phyloP scores from a whole-genome alignment of 441 rosid genomes.

The Gossypium aridum region DNA sequence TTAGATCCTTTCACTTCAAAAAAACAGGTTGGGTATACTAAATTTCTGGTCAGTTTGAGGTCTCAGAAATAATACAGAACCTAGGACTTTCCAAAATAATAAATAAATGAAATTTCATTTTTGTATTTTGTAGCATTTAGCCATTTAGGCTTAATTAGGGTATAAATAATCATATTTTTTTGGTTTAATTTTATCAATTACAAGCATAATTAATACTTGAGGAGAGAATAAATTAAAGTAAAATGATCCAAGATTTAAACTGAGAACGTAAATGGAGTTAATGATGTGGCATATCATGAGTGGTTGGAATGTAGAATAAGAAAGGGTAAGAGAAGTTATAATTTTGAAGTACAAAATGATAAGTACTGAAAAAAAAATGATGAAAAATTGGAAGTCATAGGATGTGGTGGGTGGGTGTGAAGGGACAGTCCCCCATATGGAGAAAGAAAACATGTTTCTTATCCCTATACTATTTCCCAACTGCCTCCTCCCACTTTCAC shows the following conservation, averaged over 20 bases:
- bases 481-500: background rate
- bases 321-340: background rate
- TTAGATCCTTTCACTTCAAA: background rate
- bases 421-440: slow-evolving; percentile 14
- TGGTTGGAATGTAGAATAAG: too few relatives aligned
- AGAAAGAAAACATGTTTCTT: background rate
- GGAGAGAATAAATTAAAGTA: too few relatives aligned
- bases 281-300: too few relatives aligned
- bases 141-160: too few relatives aligned
- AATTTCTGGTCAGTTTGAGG: background rate
- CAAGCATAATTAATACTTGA: too few relatives aligned
- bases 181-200: too few relatives aligned
- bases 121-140: too few relatives aligned
- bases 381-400: background rate
- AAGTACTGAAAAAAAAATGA: too few relatives aligned
- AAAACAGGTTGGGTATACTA: background rate
- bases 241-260: too few relatives aligned
- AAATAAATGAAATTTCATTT: too few relatives aligned
- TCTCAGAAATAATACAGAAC: background rate
- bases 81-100: background rate
- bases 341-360: background rate
- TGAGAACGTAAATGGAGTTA: too few relatives aligned
- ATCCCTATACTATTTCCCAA: background rate
- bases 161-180: too few relatives aligned
- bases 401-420: background rate